Base-by-base conservation (phyloP, 1,284 basidiomycete genomes). In the Pseudozyma thailandica region DNA sequence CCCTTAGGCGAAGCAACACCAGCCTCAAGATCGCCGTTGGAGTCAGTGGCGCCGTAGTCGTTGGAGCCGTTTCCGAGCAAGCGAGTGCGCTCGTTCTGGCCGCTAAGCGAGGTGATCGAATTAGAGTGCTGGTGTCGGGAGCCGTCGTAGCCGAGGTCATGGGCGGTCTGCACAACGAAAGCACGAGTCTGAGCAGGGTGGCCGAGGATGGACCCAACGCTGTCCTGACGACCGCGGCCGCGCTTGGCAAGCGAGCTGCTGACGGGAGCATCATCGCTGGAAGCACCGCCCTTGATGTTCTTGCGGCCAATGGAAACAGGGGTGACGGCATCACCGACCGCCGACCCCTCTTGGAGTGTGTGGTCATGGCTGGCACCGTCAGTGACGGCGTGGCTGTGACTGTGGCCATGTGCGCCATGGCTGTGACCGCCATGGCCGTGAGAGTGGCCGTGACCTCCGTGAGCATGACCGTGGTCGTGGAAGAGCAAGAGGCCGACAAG, bases 401-500 rank as follows among this genome's bases (percentile, higher is more conserved):
- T 35, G 48, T 77, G 64, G 15, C 31, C 50, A 48, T 72, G 63
- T 7, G 43, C 26, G 30, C 56, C 64, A 35, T 75, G 76, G n/a
- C 28, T 58, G 55, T 81, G 77, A 9, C 47, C 46, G 46, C 72
- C 74, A n/a, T 74, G 79, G 10, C 80, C 84, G 76, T 91, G 90
- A 15, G 86, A 85, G 80, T 93, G 88, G 3, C 86, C 86, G 75
- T 93, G 92, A 73, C 74, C 71, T 13, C 77, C 73, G 42, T 80
- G 78, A 10, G 68, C 58, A 35, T 81, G 80, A 16, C 70, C 74
- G 48, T 80, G 78, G 50, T 80, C 95, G 81, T 96, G 94, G 87
- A 98, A 98, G 58, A 98, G 86, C 85, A 95, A 91, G 25, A 99
- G 85, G 16, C 96, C 95, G 47, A 98, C 87, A 33, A 98, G 87